A percentile compares a stretch with the other conserved stretches of the same genome.
Conservation (phyloP, 345 rosid genomes). For the Capsella bursapastoris region DNA sequence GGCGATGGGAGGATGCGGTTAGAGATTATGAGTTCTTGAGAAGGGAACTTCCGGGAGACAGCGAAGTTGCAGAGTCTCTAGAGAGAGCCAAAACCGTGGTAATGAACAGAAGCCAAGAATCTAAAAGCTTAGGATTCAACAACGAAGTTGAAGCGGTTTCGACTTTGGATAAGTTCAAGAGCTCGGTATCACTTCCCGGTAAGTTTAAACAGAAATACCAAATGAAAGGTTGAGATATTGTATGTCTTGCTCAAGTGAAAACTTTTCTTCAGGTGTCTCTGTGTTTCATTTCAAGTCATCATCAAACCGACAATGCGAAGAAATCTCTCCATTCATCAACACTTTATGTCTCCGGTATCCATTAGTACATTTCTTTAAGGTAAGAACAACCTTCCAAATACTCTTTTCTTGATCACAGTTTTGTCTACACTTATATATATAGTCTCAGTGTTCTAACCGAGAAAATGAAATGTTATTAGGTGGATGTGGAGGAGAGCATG, state of each 20-base stretch:
- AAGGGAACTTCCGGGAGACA: conserved; percentile 83
- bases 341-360: conserved; percentile 47
- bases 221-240: too few species aligned
- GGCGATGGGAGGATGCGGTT: conserved; percentile 85
- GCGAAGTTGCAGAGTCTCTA: conserved; percentile 74
- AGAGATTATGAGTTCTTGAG: conserved; percentile 83
- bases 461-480: conserved; percentile 44
- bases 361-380: conserved; percentile 46
- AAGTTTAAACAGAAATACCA: background rate
- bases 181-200: conserved; percentile 66
- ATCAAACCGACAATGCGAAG: conserved; percentile 43
- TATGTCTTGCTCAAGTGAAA: too few species aligned
- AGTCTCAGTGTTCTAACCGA: conserved; percentile 28
- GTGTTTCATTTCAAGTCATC: conserved; percentile 46
- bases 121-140: conserved; percentile 27
- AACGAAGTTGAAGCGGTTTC: conserved; percentile 68
- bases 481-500: conserved; percentile 69
- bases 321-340: conserved; percentile 43
- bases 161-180: conserved; percentile 61
- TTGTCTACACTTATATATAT: background rate
- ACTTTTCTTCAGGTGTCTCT: conserved; percentile 49
- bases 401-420: background rate
- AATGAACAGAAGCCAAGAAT: too few species aligned
- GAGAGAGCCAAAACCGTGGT: conserved; percentile 66
- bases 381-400: conserved; percentile 8